phyloP scores from a whole-genome alignment of 345 rosid species.

The Salix koriyanagi region DNA sequence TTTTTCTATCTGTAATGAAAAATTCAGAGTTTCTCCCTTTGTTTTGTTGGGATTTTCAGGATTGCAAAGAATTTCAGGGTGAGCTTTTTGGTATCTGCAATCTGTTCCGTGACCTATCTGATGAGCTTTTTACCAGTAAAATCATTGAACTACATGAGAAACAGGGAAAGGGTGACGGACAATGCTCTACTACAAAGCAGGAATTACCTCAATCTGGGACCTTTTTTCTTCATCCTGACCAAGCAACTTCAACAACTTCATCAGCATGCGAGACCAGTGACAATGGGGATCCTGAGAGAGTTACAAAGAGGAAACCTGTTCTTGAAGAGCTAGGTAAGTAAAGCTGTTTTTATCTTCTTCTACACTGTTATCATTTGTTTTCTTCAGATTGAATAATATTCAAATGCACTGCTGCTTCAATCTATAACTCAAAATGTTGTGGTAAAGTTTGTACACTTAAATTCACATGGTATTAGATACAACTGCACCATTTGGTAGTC shows the following conservation, averaged over 20 bases:
- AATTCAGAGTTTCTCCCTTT: neutral
- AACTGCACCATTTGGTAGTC: neutral
- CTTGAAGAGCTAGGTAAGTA: slow-evolving; percentile 64
- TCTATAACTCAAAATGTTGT: too few species aligned
- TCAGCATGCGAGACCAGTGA: slow-evolving; percentile 11
- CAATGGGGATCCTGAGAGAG: slow-evolving; percentile 14
- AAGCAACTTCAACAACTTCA: slow-evolving; percentile 6
- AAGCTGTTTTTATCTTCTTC: neutral
- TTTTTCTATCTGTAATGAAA: neutral
- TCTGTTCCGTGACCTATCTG: slow-evolving; percentile 84
- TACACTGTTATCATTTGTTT: neutral
- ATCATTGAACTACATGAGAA: slow-evolving; percentile 53
- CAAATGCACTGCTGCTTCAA: neutral
- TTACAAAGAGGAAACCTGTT: slow-evolving; percentile 25
- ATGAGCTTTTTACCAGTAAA: slow-evolving; percentile 82
- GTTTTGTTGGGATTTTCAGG: slow-evolving; percentile 43
- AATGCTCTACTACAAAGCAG: slow-evolving; percentile 11
- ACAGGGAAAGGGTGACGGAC: slow-evolving; percentile 29
- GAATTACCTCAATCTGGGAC: slow-evolving; percentile 27
- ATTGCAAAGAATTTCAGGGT: slow-evolving; percentile 88
- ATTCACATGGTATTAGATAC: too few species aligned
- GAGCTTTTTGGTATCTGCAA: slow-evolving; percentile 94
- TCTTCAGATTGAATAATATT: neutral
- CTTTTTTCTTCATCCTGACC: slow-evolving; percentile 14
- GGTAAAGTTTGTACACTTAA: too few species aligned